Evolutionary conservation across 306 rosid species (phyloP), one percentile per base, ranked within the genome.

Genomic region (Pueraria montana): DNA sequence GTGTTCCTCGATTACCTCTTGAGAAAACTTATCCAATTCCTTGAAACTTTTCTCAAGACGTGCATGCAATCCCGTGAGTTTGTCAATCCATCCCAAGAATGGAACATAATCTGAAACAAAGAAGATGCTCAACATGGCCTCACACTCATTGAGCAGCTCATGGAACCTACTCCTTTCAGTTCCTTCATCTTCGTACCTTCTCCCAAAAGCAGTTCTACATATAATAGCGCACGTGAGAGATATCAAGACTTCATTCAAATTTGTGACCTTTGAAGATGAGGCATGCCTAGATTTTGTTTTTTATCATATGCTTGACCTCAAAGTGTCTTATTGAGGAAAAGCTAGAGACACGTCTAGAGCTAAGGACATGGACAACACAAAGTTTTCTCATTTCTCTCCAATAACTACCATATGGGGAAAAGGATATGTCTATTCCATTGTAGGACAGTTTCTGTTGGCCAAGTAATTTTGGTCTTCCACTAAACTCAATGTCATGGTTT

Each of bases 201-300:
- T 87, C 43, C 91, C 88, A 36, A 76, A 89, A 4, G 84, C 89
- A 69, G 82, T 89, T 46, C 89, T 79, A 16, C 86, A 91, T 4
- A 74, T 80, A 3, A 85, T 50, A 9, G 66, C 72, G 50, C 76
- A 83, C 0, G 87, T 26, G 0, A 90, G 73, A 59, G 78, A 14
- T 0, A 58, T 34, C 2, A 87, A 0, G 6, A 32, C 14, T 7
- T 86, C 88, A 34, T 6, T 69, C 67, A 83, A 69, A 10, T 83
- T 83, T 17, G 13, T 69, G 17, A 59, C n/a, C 2, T 1, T 3
- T 0, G 75, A 77, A 61, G 69, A 61, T 11, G 62, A 3, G 9
- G 83, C 74, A 7, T 83, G 75, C 1, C 5, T 7, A 0, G 74
- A 59, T 43, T 70, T 70, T 17, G n/a, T 59, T 83, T 9, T 34